Percentiles rank a stretch among this genome's conserved stretches.
phyloP scores from a whole-genome alignment of 2,329 filamentous ascomycete species.

The Lizonia empirigonia region DNA sequence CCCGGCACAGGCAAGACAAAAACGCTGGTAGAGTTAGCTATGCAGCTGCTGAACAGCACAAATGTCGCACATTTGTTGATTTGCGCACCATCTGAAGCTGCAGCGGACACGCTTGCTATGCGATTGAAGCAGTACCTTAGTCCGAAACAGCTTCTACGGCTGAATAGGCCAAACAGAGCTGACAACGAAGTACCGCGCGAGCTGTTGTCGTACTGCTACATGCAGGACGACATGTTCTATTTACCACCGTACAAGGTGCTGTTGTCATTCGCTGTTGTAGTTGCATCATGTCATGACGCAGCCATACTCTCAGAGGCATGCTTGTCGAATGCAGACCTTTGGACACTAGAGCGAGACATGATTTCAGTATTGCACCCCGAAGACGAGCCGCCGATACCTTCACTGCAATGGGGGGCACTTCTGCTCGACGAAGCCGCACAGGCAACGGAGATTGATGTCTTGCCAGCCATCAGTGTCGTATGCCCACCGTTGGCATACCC shows the following conservation, averaged over 20 bases:
- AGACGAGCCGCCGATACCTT: not conserved
- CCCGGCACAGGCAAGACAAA: slow-evolving; percentile 61
- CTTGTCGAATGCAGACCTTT: slow-evolving; percentile 52
- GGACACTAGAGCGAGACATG: slow-evolving; percentile 44
- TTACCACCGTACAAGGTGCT: slow-evolving; percentile 48
- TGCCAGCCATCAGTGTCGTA: slow-evolving; percentile 51
- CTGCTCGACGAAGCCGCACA: slow-evolving; percentile 56
- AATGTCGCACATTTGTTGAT: slow-evolving; percentile 47
- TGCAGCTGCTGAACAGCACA: slow-evolving; percentile 39
- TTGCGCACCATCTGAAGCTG: slow-evolving; percentile 55
- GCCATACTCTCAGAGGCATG: slow-evolving; percentile 51
- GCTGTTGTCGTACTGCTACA: slow-evolving; percentile 48
- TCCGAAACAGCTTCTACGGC: slow-evolving; percentile 48
- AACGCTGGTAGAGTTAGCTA: slow-evolving; percentile 54
- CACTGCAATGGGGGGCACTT: slow-evolving; percentile 52
- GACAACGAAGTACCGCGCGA: slow-evolving; percentile 52
- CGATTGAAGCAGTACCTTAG: slow-evolving; percentile 47
- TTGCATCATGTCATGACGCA: slow-evolving; percentile 51
- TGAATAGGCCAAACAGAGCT: slow-evolving; percentile 50
- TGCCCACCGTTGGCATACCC: slow-evolving; percentile 41
- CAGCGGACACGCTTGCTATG: slow-evolving; percentile 53
- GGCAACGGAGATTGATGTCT: slow-evolving; percentile 51
- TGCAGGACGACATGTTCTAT: slow-evolving; percentile 50
- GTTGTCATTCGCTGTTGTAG: slow-evolving; percentile 51
- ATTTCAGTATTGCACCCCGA: slow-evolving; percentile 40